Evolutionary conservation across 805 yeast species (phyloP).

Genomic region (Ascoidea tarda): DNA sequence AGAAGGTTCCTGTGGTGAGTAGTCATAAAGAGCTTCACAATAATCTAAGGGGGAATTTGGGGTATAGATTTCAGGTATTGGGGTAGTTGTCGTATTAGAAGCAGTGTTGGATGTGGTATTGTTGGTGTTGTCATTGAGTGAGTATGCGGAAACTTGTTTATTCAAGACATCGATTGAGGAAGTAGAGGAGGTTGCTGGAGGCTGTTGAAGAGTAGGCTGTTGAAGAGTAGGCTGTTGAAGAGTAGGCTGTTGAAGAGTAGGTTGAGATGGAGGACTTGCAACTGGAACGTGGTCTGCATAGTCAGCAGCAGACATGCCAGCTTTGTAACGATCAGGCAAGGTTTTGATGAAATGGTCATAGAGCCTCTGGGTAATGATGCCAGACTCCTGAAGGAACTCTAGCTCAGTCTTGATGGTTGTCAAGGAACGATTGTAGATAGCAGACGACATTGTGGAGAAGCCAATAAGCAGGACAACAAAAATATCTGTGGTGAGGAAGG

Average conservation of each 20-base stretch:
- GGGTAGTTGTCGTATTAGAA: conserved; percentile 13
- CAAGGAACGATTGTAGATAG: conserved; percentile 65
- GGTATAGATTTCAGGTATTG: conserved; percentile 4
- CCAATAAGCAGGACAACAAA: too few species aligned
- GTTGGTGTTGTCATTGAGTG: not conserved
- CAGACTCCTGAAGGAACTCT: conserved; percentile 64
- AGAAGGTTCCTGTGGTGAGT: conserved; percentile 57
- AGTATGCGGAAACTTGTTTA: conserved; percentile 4
- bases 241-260: conserved; percentile 1
- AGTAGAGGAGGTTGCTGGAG: conserved; percentile 11
- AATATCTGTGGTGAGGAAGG: too few species aligned
- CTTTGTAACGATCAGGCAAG: conserved; percentile 43
- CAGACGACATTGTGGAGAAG: conserved; percentile 29
- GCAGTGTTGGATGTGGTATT: conserved; percentile 12
- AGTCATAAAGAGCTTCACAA: conserved; percentile 64
- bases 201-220: not conserved
- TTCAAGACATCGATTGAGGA: not conserved
- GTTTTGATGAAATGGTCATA: conserved; percentile 32
- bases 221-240: not conserved
- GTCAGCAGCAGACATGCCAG: conserved; percentile 36
- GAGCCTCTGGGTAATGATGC: conserved; percentile 47
- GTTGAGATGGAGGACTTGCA: conserved; percentile 14
- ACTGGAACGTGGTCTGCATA: conserved; percentile 12
- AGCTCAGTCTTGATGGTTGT: conserved; percentile 66
- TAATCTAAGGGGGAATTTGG: conserved; percentile 19